Evolutionary conservation across 345 rosid species (phyloP).

Genomic region (Psidium friedrichsthalianum): DNA sequence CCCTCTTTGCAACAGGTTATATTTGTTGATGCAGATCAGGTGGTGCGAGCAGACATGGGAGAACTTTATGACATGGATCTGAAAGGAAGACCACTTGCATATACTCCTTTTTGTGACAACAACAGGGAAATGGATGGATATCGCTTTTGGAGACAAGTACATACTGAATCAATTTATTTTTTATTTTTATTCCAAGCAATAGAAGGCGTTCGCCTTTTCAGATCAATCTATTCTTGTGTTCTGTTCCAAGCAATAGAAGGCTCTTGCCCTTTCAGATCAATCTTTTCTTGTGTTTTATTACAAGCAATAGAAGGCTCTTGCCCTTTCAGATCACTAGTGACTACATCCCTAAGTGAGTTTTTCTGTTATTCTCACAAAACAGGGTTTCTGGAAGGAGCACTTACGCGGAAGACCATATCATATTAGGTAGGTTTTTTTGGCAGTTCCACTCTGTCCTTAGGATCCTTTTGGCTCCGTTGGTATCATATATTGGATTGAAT

Average conservation of each 20-base stretch:
- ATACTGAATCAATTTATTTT: neutral
- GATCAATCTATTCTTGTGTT: neutral
- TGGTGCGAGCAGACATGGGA: constrained; percentile 93
- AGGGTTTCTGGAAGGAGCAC: constrained; percentile 99
- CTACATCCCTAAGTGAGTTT: neutral
- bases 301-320: neutral
- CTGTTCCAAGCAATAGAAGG: neutral
- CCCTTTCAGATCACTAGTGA: neutral
- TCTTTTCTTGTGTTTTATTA: neutral
- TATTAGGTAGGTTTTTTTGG: constrained; percentile 55
- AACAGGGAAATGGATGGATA: constrained; percentile 98
- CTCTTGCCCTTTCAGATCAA: neutral
- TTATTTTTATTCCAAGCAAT: too few relatives aligned
- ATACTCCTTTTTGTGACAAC: constrained; percentile 97
- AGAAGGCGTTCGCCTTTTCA: too few relatives aligned
- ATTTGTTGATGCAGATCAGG: constrained; percentile 98
- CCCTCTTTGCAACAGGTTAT: constrained; percentile 45
- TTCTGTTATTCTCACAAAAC: neutral
- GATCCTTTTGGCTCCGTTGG: neutral
- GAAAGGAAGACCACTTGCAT: constrained; percentile 96
- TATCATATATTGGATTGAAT: constrained; percentile 10
- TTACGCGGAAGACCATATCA: constrained; percentile 85
- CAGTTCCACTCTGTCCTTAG: neutral
- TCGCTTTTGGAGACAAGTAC: constrained; percentile 96
- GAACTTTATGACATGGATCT: constrained; percentile 96